Base-by-base conservation (phyloP, 768 basidiomycete species). In the Lactarius sanguifluus region DNA sequence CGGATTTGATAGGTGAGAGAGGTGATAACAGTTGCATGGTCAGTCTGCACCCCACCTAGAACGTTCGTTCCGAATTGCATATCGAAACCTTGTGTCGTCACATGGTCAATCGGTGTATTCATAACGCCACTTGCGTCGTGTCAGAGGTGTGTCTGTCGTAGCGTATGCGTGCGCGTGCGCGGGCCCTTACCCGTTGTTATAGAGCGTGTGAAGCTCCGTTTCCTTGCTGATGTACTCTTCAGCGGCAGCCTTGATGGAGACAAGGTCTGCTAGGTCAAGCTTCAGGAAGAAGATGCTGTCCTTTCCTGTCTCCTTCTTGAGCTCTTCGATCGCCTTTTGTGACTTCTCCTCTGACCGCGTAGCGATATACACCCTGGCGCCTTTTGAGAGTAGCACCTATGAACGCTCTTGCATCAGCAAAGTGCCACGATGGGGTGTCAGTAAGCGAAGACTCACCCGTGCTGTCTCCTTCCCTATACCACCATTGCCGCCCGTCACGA, bases 401-500 rank as follows among this genome's bases (percentile, higher is more conserved):
- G 41, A 28, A 38, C 13, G n/a, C 28, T 18, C 43, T 23, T 57
- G n/a, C 20, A 47, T 50, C 12, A 50, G 28, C 5, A 23, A 36
- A 43, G 16, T 40, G n/a, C 3, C 5, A 28, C 45, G 54, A 20
- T 15, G 25, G 25, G 20, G 36, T 34, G 32, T 9, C 32, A 2
- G 12, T 36, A 20, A 40, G 34, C 1, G 12, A 25, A 15, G 38
- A 10, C 34, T 30, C 56, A 69, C 66, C 20, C 43, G 57, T 5
- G 67, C 67, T 0, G 74, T 73, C 52, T 70, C 62, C 62, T 57
- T 72, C 50, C 71, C 60, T 16, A 72, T 69, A 13, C 72, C 72
- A 10, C 67, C 40, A 63, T 71, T 73, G 12, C 70, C 70, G 1
- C 73, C 75, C 0, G 75, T 75, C 15, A 76, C 68, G 34, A 76